Conservation (phyloP, 2,329 filamentous ascomycete species). For the Phoma sp. region DNA sequence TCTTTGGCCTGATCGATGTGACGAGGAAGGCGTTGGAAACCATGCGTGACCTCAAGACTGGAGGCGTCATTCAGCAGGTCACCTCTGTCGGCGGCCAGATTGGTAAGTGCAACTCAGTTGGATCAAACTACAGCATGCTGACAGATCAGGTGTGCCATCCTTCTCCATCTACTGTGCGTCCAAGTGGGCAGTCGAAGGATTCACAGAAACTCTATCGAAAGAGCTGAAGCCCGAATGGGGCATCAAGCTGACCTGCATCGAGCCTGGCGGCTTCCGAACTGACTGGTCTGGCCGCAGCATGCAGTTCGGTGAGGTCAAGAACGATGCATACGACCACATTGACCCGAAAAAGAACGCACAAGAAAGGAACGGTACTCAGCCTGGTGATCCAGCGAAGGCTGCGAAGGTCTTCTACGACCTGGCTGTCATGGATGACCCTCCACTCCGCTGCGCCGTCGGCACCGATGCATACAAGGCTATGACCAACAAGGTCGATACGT, state of each 20-base stretch:
- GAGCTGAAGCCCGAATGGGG: slow-evolving; percentile 57
- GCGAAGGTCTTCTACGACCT: slow-evolving; percentile 62
- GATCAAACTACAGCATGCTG: not conserved
- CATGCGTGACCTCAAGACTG: slow-evolving; percentile 57
- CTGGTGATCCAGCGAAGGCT: slow-evolving; percentile 59
- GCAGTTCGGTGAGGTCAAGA: slow-evolving; percentile 54
- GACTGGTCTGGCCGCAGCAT: slow-evolving; percentile 56
- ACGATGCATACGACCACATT: slow-evolving; percentile 58
- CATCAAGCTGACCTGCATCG: slow-evolving; percentile 55
- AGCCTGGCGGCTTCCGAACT: slow-evolving; percentile 56
- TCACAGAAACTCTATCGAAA: slow-evolving; percentile 52
- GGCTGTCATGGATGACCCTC: slow-evolving; percentile 59
- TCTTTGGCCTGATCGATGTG: slow-evolving; percentile 63
- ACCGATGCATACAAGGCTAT: slow-evolving; percentile 60
- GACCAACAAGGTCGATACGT: slow-evolving; percentile 58
- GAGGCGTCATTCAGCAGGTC: slow-evolving; percentile 63
- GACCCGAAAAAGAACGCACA: slow-evolving; percentile 52
- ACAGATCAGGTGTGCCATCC: slow-evolving; percentile 8
- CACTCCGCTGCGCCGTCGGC: slow-evolving; percentile 60
- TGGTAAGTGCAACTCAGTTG: slow-evolving; percentile 33
- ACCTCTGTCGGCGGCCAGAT: slow-evolving; percentile 60
- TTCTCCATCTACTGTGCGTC: slow-evolving; percentile 48
- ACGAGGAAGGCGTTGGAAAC: slow-evolving; percentile 55
- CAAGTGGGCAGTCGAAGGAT: slow-evolving; percentile 58
- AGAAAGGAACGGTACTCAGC: slow-evolving; percentile 52